Evolutionary conservation across 2,329 filamentous ascomycete genomes (phyloP).

Genomic region (Xylaria sp.): DNA sequence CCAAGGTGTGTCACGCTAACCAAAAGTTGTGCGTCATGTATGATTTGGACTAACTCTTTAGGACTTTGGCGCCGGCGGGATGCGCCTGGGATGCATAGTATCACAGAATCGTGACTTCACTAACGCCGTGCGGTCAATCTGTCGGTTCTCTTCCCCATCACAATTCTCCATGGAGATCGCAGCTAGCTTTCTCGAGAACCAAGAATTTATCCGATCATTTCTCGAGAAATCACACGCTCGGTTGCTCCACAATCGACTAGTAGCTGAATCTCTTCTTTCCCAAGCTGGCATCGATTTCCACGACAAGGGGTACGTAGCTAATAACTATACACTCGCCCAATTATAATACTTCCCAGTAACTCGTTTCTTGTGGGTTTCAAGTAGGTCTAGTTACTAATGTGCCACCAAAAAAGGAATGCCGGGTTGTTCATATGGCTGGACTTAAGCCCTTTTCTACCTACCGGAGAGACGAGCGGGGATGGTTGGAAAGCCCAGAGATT

Average conservation of each 20-base stretch:
- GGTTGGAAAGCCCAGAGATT: conserved; percentile 40
- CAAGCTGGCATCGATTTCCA: conserved; percentile 36
- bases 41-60: conserved; percentile 19
- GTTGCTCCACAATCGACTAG: conserved; percentile 24
- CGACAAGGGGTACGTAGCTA: conserved; percentile 33
- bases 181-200: conserved; percentile 38
- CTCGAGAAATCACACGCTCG: conserved; percentile 32
- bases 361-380: background rate
- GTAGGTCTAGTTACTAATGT: background rate
- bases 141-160: conserved; percentile 39
- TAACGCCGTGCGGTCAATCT: conserved; percentile 36
- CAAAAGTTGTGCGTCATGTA: background rate
- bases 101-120: conserved; percentile 38
- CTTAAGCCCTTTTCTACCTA: conserved; percentile 34
- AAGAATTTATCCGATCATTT: conserved; percentile 33
- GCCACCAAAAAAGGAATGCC: conserved; percentile 31
- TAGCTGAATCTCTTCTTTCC: conserved; percentile 36
- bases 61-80: conserved; percentile 38
- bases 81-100: conserved; percentile 41
- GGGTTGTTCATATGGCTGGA: conserved; percentile 42
- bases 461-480: conserved; percentile 37
- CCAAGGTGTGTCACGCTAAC: conserved; percentile 30
- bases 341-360: background rate
- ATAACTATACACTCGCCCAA: background rate
- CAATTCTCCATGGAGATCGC: conserved; percentile 41